phyloP scores from a whole-genome alignment of 1,284 basidiomycete genomes.

The Ustilago bromivora region DNA sequence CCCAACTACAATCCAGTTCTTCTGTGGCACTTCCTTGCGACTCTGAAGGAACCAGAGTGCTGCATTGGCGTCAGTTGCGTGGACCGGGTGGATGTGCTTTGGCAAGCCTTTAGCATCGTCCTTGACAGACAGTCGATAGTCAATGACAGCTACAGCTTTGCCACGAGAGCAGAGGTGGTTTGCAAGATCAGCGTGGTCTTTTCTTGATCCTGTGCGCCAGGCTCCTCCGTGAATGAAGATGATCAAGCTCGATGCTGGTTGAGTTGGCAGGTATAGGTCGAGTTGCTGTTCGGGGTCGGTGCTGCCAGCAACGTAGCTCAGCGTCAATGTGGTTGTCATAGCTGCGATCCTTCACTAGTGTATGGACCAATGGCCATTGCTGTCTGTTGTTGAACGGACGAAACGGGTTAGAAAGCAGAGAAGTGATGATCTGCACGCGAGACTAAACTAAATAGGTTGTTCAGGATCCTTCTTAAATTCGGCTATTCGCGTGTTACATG shows the following conservation, averaged over 20 bases:
- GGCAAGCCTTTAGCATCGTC: conserved; percentile 19
- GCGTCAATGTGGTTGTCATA: conserved; percentile 5
- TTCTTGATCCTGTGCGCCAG: conserved; percentile 48
- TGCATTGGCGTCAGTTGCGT: conserved; percentile 37
- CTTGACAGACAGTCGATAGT: conserved; percentile 44
- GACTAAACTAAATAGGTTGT: not conserved
- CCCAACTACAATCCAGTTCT: conserved; percentile 33
- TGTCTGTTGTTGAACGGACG: not conserved
- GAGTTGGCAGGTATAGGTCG: conserved; percentile 35
- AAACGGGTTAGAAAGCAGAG: not conserved
- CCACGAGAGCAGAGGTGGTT: conserved; percentile 20
- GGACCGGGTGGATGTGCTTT: conserved; percentile 33
- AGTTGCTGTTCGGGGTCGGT: conserved; percentile 40
- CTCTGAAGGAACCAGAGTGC: conserved; percentile 30
- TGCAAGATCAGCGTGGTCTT: conserved; percentile 38
- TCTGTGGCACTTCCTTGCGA: conserved; percentile 16
- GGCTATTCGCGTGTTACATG: conserved; percentile 20
- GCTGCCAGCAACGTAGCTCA: conserved; percentile 31
- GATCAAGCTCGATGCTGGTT: conserved; percentile 15
- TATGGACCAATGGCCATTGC: not conserved
- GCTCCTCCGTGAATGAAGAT: conserved; percentile 51
- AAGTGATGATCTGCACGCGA: not conserved
- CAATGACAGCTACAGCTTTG: conserved; percentile 43
- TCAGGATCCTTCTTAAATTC: conserved; percentile 16
- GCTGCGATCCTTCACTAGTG: not conserved